Conservation (phyloP, 2,329 filamentous ascomycete genomes). For the Meredithiella fracta region DNA sequence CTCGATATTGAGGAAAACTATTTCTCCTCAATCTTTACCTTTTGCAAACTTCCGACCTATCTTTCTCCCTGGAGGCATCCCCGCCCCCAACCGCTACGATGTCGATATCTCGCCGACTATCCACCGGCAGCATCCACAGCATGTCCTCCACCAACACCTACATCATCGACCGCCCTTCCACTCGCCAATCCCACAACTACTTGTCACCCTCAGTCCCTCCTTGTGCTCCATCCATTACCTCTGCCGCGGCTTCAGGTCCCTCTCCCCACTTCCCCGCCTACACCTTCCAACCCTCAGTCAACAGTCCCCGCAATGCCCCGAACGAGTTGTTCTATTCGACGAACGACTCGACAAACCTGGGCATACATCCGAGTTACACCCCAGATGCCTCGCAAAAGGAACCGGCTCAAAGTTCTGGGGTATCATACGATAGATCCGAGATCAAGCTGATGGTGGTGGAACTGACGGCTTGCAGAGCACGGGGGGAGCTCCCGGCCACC, state of each 20-base stretch:
- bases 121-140: background rate
- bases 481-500: constrained; percentile 21
- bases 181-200: background rate
- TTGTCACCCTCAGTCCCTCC: background rate
- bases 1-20: too few relatives aligned
- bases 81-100: background rate
- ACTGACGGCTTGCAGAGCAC: constrained; percentile 21
- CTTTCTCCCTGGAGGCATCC: background rate
- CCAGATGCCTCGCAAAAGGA: background rate
- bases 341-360: background rate
- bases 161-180: background rate
- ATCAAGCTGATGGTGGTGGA: constrained; percentile 20
- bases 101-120: background rate
- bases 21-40: too few relatives aligned
- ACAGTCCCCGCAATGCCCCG: background rate
- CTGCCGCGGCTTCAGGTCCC: background rate
- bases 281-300: background rate
- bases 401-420: background rate
- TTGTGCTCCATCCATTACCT: background rate
- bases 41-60: background rate
- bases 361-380: background rate
- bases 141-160: background rate
- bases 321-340: background rate
- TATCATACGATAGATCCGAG: constrained; percentile 14
- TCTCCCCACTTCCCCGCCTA: background rate